Base-by-base conservation (phyloP, 495 filamentous ascomycete genomes). In the Talaromyces thailandensis region DNA sequence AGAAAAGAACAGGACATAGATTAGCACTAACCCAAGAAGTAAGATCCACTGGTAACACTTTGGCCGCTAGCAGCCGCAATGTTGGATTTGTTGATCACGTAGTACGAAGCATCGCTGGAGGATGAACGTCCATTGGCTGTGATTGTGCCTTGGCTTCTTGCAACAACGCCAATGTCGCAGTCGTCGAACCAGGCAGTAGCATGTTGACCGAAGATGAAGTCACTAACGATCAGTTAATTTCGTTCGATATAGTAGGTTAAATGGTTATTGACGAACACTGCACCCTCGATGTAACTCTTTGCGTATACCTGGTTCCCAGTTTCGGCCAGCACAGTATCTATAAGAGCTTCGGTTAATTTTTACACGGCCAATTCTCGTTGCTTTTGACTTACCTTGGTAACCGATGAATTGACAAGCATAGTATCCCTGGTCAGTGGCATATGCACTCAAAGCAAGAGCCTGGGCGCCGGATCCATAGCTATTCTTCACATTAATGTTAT, bases 121-220 rank as follows among this genome's bases (percentile, higher is more conserved):
- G 76, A 74, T 60, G 76, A 69, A 16, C 86, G 78, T 21, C 87
- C 87, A 58, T 82, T 84, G 18, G 86, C 86, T 12, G 85, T 84
- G 66, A 88, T 77, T 61, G 79, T 84, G 16, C 81, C 82, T 1
- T 69, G 62, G 26, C 62, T 68, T 7, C 72, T 71, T 6, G 73
- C 71, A 23, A 80, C 65, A 18, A 88, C 82, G 4, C 77, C 69
- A 62, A 89, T 82, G 62, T 82, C 79, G 43, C 74, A 77, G 25
- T 71, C 66, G 64, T 88, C 82, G 65, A 89, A 86, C 86, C 86
- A 90, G 11, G 79, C 80, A 9, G 70, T 71, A 11, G 81, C 82
- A 25, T 75, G 70, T 70, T 86, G 83, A 6, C 87, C 87, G 69
- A 87, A 89, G 65, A 89, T 83, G 66, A 88, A 88, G 66, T 88